Percentiles rank a stretch among this genome's conserved stretches.
Evolutionary conservation across 2,329 filamentous ascomycete genomes (phyloP).

Genomic region (Geosmithia putterillii): DNA sequence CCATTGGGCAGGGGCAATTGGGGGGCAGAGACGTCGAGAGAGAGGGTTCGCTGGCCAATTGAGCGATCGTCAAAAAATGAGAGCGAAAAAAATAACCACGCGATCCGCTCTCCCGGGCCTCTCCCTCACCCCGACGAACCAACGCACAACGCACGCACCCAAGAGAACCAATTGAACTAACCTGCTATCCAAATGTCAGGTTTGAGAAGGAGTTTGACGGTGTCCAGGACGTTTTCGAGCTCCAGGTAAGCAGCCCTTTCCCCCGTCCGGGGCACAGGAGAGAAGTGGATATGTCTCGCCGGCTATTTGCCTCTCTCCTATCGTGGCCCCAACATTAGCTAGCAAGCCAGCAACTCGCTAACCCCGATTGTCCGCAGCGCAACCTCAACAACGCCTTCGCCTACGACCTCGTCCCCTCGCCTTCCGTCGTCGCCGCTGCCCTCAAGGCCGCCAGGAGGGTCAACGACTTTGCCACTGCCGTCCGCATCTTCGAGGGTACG

Average conservation of each 20-base stretch:
- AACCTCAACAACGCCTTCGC: conserved; percentile 99
- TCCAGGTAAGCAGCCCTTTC: conserved; percentile 74
- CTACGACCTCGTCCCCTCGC: conserved; percentile 96
- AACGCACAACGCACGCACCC: not conserved
- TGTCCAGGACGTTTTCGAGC: conserved; percentile 98
- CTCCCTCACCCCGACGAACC: not conserved
- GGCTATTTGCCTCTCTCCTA: no score
- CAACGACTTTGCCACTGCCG: conserved; percentile 96
- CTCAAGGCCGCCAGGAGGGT: conserved; percentile 89
- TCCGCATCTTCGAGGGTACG: conserved; percentile 96
- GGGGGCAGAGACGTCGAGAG: no score
- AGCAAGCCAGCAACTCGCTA: not conserved
- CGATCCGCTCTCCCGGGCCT: conserved; percentile 1
- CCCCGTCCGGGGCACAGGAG: no score
- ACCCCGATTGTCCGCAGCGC: conserved; percentile 33
- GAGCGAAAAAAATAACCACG: conserved; percentile 3
- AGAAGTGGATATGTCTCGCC: no score
- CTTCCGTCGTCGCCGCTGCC: conserved; percentile 80
- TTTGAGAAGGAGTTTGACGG: conserved; percentile 98
- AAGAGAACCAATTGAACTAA: conserved; percentile 10
- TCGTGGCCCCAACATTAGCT: not conserved
- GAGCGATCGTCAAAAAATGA: not conserved
- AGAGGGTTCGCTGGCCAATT: not conserved
- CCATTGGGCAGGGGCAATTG: no score
- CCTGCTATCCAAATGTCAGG: conserved; percentile 32